Base-by-base conservation (phyloP, 306 rosid genomes). In the Adenanthera pavonina region DNA sequence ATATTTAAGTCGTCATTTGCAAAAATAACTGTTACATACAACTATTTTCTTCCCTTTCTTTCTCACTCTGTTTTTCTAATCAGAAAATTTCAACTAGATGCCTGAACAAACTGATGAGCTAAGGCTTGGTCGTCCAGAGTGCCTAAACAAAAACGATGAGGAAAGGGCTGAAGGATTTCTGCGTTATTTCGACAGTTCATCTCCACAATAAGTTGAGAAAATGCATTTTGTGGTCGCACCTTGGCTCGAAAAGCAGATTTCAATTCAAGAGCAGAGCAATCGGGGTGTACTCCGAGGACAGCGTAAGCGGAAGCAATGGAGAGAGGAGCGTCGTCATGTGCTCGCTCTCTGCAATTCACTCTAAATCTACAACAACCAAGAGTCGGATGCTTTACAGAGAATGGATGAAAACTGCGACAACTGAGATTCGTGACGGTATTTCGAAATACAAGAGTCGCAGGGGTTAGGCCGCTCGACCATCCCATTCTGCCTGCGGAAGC, bases 171-270 rank as follows among this genome's bases (percentile, higher is more conserved):
- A n/a, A 68, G 17, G 52, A 19, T 40, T 38, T 38, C 6, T 49
- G 34, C 17, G 8, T 68, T 40, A 19, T 41, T 41, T 20, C 9
- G 56, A 69, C 5, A 20, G 43, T 44, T 72, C n/a, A 14, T 33
- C 13, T 43, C 16, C 14, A 57, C 51, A 53, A 40, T 14, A 12
- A 33, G 47, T 65, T 7, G 4, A 46, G 52, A 35, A 56, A 19
- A 54, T 65, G 17, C 16, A 34, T n/a, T 46, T 34, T 4, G 16
- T 13, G 33, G 16, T 12, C 20, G 56, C 81, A 91, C 97, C 86
- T 92, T 93, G 81, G 92, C 84, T 81, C 99, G 93, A 81, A 95
- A 95, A 81, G 99, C 97, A 19, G 94, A 88, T 86, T 95, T 95
- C 25, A 95, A 89, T 20, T 93, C 89, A 19, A 83, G 65, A 72